Percentiles rank a stretch among this genome's conserved stretches.
These are phyloP conservation scores for Lachancea quebecensis DNA, from an alignment of 805 yeast species.

Conservation along the genomic window DNA sequence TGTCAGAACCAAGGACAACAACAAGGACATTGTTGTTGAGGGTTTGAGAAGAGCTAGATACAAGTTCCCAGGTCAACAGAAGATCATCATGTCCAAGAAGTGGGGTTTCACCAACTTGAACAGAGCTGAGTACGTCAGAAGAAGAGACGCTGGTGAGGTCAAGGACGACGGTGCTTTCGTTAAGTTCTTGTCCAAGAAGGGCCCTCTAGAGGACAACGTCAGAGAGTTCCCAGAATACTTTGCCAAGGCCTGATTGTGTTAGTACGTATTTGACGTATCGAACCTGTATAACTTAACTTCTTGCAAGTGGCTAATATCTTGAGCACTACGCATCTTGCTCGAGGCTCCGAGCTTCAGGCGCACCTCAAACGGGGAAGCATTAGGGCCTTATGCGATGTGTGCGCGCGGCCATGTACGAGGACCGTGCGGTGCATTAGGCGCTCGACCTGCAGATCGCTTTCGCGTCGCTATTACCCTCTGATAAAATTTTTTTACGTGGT, in stretches of 20 bases:
- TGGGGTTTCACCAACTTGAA: slow-evolving; percentile 99
- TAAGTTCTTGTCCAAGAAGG: slow-evolving; percentile 95
- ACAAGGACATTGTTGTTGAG: slow-evolving; percentile 96
- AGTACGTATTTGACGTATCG: background rate
- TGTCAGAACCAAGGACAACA: slow-evolving; percentile 95
- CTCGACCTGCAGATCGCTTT: too few relatives aligned
- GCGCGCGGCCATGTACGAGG: too few relatives aligned
- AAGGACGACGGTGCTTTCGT: slow-evolving; percentile 99
- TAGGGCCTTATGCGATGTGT: too few relatives aligned
- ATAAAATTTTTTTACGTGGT: too few relatives aligned
- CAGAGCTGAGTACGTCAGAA: slow-evolving; percentile 93
- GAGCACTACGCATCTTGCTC: too few relatives aligned
- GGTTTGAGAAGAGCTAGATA: slow-evolving; percentile 99
- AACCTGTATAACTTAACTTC: background rate
- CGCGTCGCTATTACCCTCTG: too few relatives aligned
- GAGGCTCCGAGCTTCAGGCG: too few relatives aligned
- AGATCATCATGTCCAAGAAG: slow-evolving; percentile 97
- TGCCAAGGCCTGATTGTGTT: slow-evolving; percentile 35
- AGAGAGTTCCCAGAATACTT: slow-evolving; percentile 86
- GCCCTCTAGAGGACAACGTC: slow-evolving; percentile 88
- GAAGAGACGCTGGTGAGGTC: slow-evolving; percentile 96
- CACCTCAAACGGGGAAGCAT: too few relatives aligned
- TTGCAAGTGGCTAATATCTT: too few relatives aligned
- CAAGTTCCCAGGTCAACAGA: slow-evolving; percentile 99
- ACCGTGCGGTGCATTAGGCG: too few relatives aligned